Percentiles rank a stretch among this genome's conserved stretches.
Conservation (phyloP, 805 yeast species). For the Ascoidea rubescens region DNA sequence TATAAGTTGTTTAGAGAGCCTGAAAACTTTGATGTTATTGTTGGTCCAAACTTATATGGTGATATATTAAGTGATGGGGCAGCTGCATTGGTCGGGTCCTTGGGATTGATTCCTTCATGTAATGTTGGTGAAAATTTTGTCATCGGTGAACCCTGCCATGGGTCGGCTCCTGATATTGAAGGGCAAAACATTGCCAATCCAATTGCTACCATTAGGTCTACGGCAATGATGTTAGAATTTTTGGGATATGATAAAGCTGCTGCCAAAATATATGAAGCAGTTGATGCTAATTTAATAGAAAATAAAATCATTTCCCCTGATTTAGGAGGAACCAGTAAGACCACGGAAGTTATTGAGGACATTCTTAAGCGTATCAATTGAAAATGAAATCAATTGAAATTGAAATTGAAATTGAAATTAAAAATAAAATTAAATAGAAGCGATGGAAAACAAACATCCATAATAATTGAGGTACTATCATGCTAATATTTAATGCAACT, state of each 20-base stretch:
- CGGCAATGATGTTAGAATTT: conserved; percentile 95
- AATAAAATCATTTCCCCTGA: conserved; percentile 74
- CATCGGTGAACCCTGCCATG: conserved; percentile 99
- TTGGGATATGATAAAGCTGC: conserved; percentile 87
- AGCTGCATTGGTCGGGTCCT: conserved; percentile 93
- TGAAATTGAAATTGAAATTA: too few species aligned
- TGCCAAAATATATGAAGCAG: conserved; percentile 84
- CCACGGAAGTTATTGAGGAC: conserved; percentile 80
- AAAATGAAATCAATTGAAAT: too few species aligned
- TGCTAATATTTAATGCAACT: too few species aligned
- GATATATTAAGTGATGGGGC: conserved; percentile 97
- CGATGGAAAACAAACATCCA: too few species aligned
- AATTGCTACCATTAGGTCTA: conserved; percentile 93
- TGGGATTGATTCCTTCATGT: conserved; percentile 97
- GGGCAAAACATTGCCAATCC: conserved; percentile 94
- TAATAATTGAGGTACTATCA: too few species aligned
- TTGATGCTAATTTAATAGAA: conserved; percentile 81
- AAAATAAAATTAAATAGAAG: too few species aligned
- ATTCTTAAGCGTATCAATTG: conserved; percentile 26
- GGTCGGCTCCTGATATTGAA: conserved; percentile 97
- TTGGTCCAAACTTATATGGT: conserved; percentile 97
- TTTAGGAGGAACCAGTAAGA: conserved; percentile 80
- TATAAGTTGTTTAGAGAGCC: conserved; percentile 99
- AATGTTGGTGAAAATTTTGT: conserved; percentile 94
- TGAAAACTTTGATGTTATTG: conserved; percentile 91